Base-by-base conservation (phyloP, 768 basidiomycete species). In the Agaricus subrufescens region DNA sequence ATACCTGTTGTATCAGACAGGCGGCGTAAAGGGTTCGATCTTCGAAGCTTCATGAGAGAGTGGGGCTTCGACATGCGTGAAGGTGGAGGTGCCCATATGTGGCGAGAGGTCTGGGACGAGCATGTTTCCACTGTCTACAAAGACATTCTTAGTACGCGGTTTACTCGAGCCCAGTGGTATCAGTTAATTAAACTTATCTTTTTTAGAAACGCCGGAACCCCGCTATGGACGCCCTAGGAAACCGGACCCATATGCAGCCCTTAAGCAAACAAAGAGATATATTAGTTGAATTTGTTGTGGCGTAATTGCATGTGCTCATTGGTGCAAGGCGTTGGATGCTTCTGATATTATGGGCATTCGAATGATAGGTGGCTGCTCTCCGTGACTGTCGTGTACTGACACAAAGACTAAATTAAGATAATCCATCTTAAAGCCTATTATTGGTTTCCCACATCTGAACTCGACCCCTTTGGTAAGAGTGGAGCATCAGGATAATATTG, bases 11-110 rank as follows among this genome's bases (percentile, higher is more conserved):
- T 85, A n/a, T 57, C 69, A 26, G 74, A 68, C 29, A 67, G 70
- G 37, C 68, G 78, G 42, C 82, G 91, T 37, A 70, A 72, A 9
- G 78, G 78, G 3, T 94, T 94, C 66, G 68, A 86, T 68, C 76
- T 87, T 40, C 79, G 91, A 50, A 72, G 71, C 34, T 93, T 95
- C 63, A 73, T 78, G 52, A 67, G 68, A 46, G 64, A 75, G 58
- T 81, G 86, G 71, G 76, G 75, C 39, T 66, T 90, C 50, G 75
- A 83, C 63, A 75, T 70, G 23, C 71, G 71, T 29, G 66, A 68
- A 37, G 87, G 89, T 37, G 89, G 88, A 19, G 93, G 89, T 5
- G 84, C 76, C 4, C 86, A 89, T 68, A 91, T 94, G 86, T 95
- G 86, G 83, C 77, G 93, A 65, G 83, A 83, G 61, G 75, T 84